Conservation (phyloP, 495 filamentous ascomycete species). For the Pyrenula aspistea region DNA sequence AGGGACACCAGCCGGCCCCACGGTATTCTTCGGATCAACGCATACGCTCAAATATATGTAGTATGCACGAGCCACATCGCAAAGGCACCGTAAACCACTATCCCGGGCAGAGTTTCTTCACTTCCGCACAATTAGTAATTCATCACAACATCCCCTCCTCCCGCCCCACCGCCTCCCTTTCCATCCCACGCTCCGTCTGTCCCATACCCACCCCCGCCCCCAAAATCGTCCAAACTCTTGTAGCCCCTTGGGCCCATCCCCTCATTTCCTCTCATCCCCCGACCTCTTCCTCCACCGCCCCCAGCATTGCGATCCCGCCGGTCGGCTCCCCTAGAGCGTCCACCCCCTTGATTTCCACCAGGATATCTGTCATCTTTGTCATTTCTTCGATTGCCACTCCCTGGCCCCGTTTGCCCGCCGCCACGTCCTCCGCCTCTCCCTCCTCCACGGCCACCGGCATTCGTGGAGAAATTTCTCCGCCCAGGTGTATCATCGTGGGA, state of each 20-base stretch:
- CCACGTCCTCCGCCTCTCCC: slow-evolving; percentile 28
- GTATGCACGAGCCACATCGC: no score
- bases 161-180: slow-evolving; percentile 10
- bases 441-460: slow-evolving; percentile 35
- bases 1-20: no score
- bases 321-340: not conserved
- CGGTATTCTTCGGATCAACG: no score
- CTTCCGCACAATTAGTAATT: slow-evolving; percentile 28
- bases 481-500: slow-evolving; percentile 18
- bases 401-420: slow-evolving; percentile 23
- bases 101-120: no score
- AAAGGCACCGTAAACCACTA: no score
- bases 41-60: no score
- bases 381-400: slow-evolving; percentile 9
- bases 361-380: slow-evolving; percentile 22
- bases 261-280: slow-evolving; percentile 2
- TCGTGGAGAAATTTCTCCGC: slow-evolving; percentile 24
- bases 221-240: slow-evolving; percentile 32
- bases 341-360: slow-evolving; percentile 16
- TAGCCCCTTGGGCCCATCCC: slow-evolving; percentile 15
- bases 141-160: slow-evolving; percentile 20
- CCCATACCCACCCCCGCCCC: slow-evolving; percentile 9
- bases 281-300: slow-evolving; percentile 3
- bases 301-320: not conserved
- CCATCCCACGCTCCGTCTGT: slow-evolving; percentile 3